Base-by-base conservation (phyloP, 2,329 filamentous ascomycete species). In the Botrytis galanthina region DNA sequence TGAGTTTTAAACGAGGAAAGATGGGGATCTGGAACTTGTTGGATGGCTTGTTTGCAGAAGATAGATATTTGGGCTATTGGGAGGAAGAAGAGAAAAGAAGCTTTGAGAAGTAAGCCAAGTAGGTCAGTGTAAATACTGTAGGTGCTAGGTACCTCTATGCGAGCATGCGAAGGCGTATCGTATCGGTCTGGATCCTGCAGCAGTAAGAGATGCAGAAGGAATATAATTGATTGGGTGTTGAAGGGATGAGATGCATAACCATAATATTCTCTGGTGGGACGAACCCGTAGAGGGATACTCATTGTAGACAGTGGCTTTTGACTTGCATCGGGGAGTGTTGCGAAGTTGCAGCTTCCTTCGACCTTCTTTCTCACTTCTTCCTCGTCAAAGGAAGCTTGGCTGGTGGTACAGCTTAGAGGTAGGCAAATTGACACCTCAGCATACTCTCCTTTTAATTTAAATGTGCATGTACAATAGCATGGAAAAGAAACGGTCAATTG, bases 341-440 rank as follows among this genome's bases (percentile, higher is more conserved):
- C 61, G 29, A 61, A 61, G 18, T 64, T 64, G 16, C 63, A 67
- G 42, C 42, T 67, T 67, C 44, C 63, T 67, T 67, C 63, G 63
- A 51, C 14, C 35, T 57, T 59, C 35, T n/a, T 26, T 22, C n/a
- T 8, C n/a, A n/a, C 26, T 39, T 6, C n/a, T 48, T 69, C 48
- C 35, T 59, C 20, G 35, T 39, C 44, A 69, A 42, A 59, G 32
- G 35, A 57, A 59, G 37, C 48, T 42, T 54, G 35, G 37, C 26
- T 59, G 18, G 48, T 42, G 16, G 35, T 69, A 68, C 64, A 29
- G 18, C 22, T 68, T 20, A 39, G 12, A 37, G 20, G 44, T 32
- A 37, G 44, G 22, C 2, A 32, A 64, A 64, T 64, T 64, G 46
- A 68, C 64, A 54, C 44, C 35, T 68, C 32, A 37, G 46, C 26